Percentiles rank a stretch among this genome's conserved stretches.
Conservation (phyloP, 164 flowering plant genomes). For the Piper betle region DNA sequence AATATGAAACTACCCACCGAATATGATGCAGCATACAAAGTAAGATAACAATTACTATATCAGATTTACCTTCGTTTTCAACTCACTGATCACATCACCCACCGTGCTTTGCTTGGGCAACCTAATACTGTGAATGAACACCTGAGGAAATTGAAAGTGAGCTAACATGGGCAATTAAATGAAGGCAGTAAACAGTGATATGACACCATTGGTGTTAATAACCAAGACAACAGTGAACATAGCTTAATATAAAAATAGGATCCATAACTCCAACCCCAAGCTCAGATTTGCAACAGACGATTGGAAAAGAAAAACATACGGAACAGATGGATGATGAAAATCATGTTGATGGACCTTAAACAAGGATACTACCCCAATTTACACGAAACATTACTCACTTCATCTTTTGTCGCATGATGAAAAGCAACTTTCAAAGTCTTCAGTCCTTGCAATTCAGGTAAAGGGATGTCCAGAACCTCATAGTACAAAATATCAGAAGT, state of each 20-base stretch:
- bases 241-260: too few relatives aligned
- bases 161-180: background rate
- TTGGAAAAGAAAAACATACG: too few relatives aligned
- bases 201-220: too few relatives aligned
- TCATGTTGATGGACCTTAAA: too few relatives aligned
- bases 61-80: slow-evolving; percentile 53
- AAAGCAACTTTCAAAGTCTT: slow-evolving; percentile 86
- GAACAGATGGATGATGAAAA: too few relatives aligned
- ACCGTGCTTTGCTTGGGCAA: slow-evolving; percentile 87
- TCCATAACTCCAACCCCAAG: too few relatives aligned
- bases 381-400: slow-evolving; percentile 27
- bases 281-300: too few relatives aligned
- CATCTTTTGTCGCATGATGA: slow-evolving; percentile 75
- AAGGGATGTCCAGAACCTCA: slow-evolving; percentile 88
- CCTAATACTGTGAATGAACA: slow-evolving; percentile 64
- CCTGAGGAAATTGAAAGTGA: slow-evolving; percentile 28
- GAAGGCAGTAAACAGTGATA: background rate
- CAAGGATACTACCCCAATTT: too few relatives aligned
- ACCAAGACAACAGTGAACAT: too few relatives aligned
- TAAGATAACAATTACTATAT: background rate
- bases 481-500: slow-evolving; percentile 81
- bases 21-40: too few relatives aligned
- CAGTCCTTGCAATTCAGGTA: slow-evolving; percentile 84
- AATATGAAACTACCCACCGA: background rate
- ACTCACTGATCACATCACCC: slow-evolving; percentile 67